A percentile compares a stretch with the other conserved stretches of the same genome.
phyloP scores from a whole-genome alignment of 768 basidiomycete genomes.

The Candolleomyces efflorescens region DNA sequence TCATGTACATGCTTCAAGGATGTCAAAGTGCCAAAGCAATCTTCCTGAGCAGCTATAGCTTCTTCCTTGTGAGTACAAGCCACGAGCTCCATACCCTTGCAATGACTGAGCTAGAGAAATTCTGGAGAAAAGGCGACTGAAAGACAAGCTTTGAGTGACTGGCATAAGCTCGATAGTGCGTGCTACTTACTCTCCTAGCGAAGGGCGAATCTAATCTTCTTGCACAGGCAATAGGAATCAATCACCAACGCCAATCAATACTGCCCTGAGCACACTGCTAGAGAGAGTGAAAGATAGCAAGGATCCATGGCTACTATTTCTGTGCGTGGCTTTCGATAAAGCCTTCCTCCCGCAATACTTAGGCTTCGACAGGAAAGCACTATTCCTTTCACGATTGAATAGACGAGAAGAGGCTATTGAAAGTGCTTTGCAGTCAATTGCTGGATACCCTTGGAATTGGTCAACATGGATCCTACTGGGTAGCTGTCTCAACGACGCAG shows the following conservation, averaged over 20 bases:
- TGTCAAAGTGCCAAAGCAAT: conserved; percentile 69
- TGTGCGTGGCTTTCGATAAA: conserved; percentile 45
- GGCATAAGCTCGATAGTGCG: conserved; percentile 80
- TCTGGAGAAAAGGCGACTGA: conserved; percentile 62
- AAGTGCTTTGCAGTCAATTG: conserved; percentile 68
- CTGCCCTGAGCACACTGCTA: conserved; percentile 52
- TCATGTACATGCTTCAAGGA: conserved; percentile 55
- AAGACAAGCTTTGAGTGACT: conserved; percentile 74
- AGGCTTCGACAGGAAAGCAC: conserved; percentile 56
- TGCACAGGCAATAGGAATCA: conserved; percentile 63
- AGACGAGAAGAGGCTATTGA: conserved; percentile 87
- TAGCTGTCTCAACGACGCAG: conserved; percentile 73
- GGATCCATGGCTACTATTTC: conserved; percentile 82
- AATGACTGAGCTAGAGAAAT: conserved; percentile 1
- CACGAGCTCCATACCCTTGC: neutral
- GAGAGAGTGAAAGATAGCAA: conserved; percentile 49
- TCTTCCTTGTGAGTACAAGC: conserved; percentile 68
- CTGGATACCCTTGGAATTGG: conserved; percentile 90
- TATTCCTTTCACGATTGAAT: conserved; percentile 76
- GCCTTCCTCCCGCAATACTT: conserved; percentile 2
- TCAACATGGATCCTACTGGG: conserved; percentile 84
- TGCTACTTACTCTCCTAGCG: conserved; percentile 3
- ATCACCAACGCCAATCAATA: conserved; percentile 62
- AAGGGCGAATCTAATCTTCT: neutral
- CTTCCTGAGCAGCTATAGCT: conserved; percentile 78